Evolutionary conservation across 2,329 filamentous ascomycete species (phyloP), one percentile per base, ranked within the genome.

Genomic region (Ceratocystis cubensis): DNA sequence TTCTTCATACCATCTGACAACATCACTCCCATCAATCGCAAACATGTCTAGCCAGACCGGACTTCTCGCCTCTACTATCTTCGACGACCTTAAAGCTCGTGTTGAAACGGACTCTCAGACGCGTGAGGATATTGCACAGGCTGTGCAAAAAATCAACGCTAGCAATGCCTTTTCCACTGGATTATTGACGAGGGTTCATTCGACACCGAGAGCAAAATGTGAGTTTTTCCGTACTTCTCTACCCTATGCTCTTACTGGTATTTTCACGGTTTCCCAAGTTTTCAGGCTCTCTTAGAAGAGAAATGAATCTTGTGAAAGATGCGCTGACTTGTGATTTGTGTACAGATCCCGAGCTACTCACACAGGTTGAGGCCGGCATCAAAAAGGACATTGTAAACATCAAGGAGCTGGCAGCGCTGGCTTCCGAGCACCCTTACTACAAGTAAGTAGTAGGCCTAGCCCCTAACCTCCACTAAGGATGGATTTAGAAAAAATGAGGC

Each of bases 401-500:
- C 59, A 77, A 79, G 67, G 84, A 87, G 70, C 83, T 99, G 57
- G 83, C 84, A 69, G 77, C 81, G 65, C 83, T 89, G 65, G 91
- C 92, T 1, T 92, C 91, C 30, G 82, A 89, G 74, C 88, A 95
- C 72, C 93, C 94, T 0, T 99, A 97, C 80, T 99, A 97, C 85
- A 96, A 96, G 82, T 96, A 73, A 61, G 76, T 63, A 13, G 22
- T 22, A 22, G 22, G 22, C 22, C 22, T 22, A 22, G 22, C 22
- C 0, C 2, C 2, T 8, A n/a, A 5, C 28, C 3, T 41, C 10
- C 13, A 41, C 10, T 13, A 10, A 41, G 10, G 3, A 41, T 41
- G 13, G 10, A 41, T 41, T 41, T 4, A 15, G 10, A 41, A 17
- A 7, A 8, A 50, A 50, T 22, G 22, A 25, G 48, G 2, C 7